phyloP scores from a whole-genome alignment of 495 filamentous ascomycete genomes.

The Rhypophila decipiens region DNA sequence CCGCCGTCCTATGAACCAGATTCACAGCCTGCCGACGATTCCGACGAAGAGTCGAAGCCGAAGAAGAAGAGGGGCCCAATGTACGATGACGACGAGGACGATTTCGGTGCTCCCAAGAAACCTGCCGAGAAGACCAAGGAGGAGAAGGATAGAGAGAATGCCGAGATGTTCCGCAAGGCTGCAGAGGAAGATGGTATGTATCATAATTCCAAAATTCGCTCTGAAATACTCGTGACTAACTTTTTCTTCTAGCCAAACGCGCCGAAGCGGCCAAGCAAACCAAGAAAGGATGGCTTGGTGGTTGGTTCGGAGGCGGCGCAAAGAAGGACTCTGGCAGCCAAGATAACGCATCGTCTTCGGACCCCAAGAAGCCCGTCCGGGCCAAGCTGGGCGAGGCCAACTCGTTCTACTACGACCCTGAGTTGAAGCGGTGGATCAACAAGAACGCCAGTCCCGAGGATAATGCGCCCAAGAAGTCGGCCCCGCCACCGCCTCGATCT shows the following conservation, averaged over 20 bases:
- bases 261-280: slow-evolving; percentile 30
- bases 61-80: slow-evolving; percentile 70
- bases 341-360: slow-evolving; percentile 16
- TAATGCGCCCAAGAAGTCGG: slow-evolving; percentile 35
- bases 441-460: slow-evolving; percentile 71
- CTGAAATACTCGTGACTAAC: slow-evolving; percentile 9
- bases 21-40: slow-evolving; percentile 29
- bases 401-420: slow-evolving; percentile 88
- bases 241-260: slow-evolving; percentile 29
- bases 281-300: slow-evolving; percentile 80
- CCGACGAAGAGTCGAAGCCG: slow-evolving; percentile 35
- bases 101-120: slow-evolving; percentile 39
- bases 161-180: slow-evolving; percentile 74
- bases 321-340: slow-evolving; percentile 58
- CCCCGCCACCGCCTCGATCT: slow-evolving; percentile 45
- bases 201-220: background rate
- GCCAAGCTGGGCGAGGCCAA: slow-evolving; percentile 94
- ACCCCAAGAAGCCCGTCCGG: slow-evolving; percentile 65
- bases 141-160: slow-evolving; percentile 55
- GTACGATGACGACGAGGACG: slow-evolving; percentile 73
- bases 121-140: slow-evolving; percentile 43
- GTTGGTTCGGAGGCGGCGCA: slow-evolving; percentile 65
- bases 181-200: slow-evolving; percentile 77
- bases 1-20: slow-evolving; percentile 51
- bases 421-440: slow-evolving; percentile 96